These are phyloP conservation scores for Talaromyces albobiverticillius DNA, from an alignment of 2,329 filamentous ascomycete species.

Conservation along the genomic window DNA sequence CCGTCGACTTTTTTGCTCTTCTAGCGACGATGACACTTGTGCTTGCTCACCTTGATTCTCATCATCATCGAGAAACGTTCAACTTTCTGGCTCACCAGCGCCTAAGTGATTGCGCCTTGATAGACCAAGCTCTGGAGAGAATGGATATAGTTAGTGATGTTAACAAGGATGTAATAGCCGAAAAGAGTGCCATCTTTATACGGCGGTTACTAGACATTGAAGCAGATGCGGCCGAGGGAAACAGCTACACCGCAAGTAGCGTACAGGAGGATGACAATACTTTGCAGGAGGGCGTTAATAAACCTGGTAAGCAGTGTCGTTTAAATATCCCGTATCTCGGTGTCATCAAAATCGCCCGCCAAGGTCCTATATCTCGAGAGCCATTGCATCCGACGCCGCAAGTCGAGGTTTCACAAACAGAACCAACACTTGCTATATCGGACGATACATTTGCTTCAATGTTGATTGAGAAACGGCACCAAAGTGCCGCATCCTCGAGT, in stretches of 20 bases:
- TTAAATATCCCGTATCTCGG: slow-evolving; percentile 18
- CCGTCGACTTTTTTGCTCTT: slow-evolving; percentile 39
- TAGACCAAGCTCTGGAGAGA: slow-evolving; percentile 34
- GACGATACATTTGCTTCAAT: neutral
- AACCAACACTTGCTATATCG: neutral
- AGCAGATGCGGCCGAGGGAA: slow-evolving; percentile 23
- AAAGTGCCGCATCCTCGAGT: too few species aligned
- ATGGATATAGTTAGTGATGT: slow-evolving; percentile 28
- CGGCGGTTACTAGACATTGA: slow-evolving; percentile 32
- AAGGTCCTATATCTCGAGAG: slow-evolving; percentile 9
- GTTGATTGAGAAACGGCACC: too few species aligned
- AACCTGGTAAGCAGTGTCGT: slow-evolving; percentile 3
- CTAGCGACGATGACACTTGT: slow-evolving; percentile 37
- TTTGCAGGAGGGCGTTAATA: neutral
- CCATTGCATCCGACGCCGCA: neutral
- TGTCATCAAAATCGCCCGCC: slow-evolving; percentile 14
- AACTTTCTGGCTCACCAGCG: slow-evolving; percentile 37
- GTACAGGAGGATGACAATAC: neutral
- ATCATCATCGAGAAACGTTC: slow-evolving; percentile 19
- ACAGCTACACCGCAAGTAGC: slow-evolving; percentile 4
- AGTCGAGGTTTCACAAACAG: neutral
- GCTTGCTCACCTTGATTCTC: slow-evolving; percentile 36
- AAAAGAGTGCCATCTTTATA: slow-evolving; percentile 29
- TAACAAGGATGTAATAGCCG: slow-evolving; percentile 30
- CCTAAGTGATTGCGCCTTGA: slow-evolving; percentile 35